phyloP scores from a whole-genome alignment of 1,284 basidiomycete species.

The Mycena citricolor region DNA sequence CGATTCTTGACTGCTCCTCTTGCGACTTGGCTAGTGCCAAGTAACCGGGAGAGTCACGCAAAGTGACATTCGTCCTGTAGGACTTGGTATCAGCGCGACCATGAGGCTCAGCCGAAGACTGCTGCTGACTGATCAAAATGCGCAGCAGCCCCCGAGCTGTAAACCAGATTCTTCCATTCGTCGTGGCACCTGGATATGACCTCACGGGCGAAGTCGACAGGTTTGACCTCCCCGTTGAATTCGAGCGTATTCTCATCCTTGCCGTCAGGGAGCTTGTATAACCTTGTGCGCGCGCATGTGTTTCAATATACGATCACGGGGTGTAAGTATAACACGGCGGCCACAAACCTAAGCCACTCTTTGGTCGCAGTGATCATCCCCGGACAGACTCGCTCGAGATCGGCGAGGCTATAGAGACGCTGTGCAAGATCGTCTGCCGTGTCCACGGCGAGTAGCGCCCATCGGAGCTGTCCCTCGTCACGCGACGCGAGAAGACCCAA shows the following conservation, averaged over 20 bases:
- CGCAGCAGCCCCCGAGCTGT: conserved; percentile 43
- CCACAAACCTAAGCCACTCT: conserved; percentile 80
- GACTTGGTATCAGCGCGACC: not conserved
- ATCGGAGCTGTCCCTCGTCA: conserved; percentile 97
- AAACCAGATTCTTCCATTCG: conserved; percentile 94
- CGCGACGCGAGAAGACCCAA: conserved; percentile 99
- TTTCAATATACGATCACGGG: not conserved
- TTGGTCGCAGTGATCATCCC: conserved; percentile 95
- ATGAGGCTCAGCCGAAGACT: not conserved
- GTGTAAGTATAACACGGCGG: not conserved
- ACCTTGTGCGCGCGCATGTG: conserved; percentile 36
- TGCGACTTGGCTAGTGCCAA: too few relatives aligned
- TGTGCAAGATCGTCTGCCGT: conserved; percentile 93
- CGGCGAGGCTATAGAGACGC: conserved; percentile 98
- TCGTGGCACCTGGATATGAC: conserved; percentile 98
- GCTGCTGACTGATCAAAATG: too few relatives aligned
- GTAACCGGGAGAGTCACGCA: conserved; percentile 73
- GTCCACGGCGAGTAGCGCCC: conserved; percentile 94
- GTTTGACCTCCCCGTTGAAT: conserved; percentile 99
- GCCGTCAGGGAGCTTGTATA: conserved; percentile 98
- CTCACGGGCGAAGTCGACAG: conserved; percentile 97
- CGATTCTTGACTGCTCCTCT: too few relatives aligned
- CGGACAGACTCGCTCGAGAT: conserved; percentile 97
- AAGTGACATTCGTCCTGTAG: conserved; percentile 66
- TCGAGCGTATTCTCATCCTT: conserved; percentile 99